Base-by-base conservation (phyloP, 2,329 filamentous ascomycete species). In the Venturia nashicola region DNA sequence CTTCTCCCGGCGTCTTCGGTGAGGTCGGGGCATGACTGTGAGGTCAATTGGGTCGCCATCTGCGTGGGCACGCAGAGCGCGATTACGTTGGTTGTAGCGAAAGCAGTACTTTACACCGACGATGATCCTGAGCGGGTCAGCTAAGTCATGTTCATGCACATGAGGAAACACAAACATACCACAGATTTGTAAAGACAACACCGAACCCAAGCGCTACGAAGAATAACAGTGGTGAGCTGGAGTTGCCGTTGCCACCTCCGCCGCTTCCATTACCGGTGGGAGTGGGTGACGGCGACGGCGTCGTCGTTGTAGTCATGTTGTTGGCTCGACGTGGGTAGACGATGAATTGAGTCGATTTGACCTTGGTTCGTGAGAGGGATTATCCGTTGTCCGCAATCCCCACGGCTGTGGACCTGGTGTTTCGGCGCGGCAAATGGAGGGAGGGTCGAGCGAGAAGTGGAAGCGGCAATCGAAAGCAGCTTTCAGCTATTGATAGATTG, bases 61-160 rank as follows among this genome's bases (percentile, higher is more conserved):
- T 70, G 91, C 89, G 68, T 89, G 79, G 77, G 83, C 78, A 70
- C 90, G 86, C 71, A 91, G 78, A 66, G 87, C 86, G 61, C 94
- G 88, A 72, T 95, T 95, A 65, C 94, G 88, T 69, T 94, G 92
- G 76, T 97, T 97, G 76, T 99, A 97, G 70, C 94, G 85, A 77
- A 99, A 99, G 78, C 94, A 99, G 76, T 99, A 99, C 78, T 99
- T 99, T 66, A 99, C 94, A 69, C 94, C 94, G 66, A 99, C 94
- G 70, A 99, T 99, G 71, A 99, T 99, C 94, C 94, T 99, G 66
- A 59, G 48, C 20, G 61, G n/a, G 61, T 55, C 36, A 55, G 57
- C 32, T 40, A 9, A 23, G 27, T 4, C 7, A 39, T 34, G 7
- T 23, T 5, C 44, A 51, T 39, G 61, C 32, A 64, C 27, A 57